A percentile compares a stretch with the other conserved stretches of the same genome.
Conservation (phyloP, 306 rosid species). For the Pachyrhizus erosus region DNA sequence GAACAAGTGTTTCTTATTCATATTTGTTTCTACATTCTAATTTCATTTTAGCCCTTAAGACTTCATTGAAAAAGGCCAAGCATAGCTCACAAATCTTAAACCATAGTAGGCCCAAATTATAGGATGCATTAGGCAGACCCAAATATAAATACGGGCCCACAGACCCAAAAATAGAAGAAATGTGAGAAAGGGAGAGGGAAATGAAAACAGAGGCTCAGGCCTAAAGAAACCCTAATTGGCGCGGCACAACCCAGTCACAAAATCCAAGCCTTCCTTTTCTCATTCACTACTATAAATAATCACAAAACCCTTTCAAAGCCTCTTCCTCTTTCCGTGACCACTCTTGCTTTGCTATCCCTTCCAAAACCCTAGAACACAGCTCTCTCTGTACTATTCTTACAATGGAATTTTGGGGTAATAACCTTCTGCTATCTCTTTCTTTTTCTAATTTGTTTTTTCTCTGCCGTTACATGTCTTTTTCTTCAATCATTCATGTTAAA, state of each 20-base stretch:
- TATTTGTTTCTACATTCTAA: background rate
- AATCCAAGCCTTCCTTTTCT: background rate
- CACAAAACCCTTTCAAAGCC: conserved; percentile 29
- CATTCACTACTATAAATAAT: conserved; percentile 17
- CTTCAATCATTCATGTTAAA: background rate
- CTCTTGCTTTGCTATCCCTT: background rate
- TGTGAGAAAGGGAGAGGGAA: background rate
- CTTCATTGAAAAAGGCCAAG: too few species aligned
- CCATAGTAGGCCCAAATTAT: too few species aligned
- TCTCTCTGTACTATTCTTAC: background rate
- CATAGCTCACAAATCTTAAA: too few species aligned
- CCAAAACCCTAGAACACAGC: conserved; percentile 31
- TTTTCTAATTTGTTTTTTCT: background rate
- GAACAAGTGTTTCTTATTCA: too few species aligned
- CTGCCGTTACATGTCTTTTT: background rate
- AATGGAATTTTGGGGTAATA: conserved; percentile 95
- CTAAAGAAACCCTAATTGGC: conserved; percentile 58
- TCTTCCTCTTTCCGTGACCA: background rate
- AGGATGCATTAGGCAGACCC: background rate
- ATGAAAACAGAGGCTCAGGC: background rate
- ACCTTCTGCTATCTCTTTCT: background rate
- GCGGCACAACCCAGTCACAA: conserved; percentile 8
- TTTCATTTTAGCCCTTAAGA: too few species aligned
- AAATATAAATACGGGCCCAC: background rate
- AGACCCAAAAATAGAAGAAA: background rate